Percentiles rank a stretch among this genome's conserved stretches.
Conservation (phyloP, 31 red algal genomes). For the Endocladia muricata region DNA sequence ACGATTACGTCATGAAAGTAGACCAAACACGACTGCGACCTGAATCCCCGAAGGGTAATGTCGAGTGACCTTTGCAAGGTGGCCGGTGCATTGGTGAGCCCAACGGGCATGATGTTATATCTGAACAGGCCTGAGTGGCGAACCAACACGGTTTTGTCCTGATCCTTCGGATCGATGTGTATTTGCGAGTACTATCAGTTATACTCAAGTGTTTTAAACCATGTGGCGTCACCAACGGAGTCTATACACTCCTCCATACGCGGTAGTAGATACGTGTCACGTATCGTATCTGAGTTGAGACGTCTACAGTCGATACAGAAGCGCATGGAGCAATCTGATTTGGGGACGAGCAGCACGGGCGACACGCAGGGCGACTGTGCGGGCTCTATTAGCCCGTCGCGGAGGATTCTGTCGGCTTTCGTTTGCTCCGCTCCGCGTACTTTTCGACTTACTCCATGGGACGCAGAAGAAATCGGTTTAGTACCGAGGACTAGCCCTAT, state of each 20-base stretch:
- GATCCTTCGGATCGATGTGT: background rate
- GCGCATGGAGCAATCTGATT: background rate
- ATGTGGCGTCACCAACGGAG: background rate
- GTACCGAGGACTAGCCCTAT: slow-evolving; percentile 7
- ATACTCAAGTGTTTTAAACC: background rate
- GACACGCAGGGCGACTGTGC: slow-evolving; percentile 26
- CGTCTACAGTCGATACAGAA: slow-evolving; percentile 27
- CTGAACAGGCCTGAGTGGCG: background rate
- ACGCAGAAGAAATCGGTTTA: background rate
- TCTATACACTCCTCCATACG: slow-evolving; percentile 33
- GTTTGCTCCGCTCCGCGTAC: slow-evolving; percentile 8
- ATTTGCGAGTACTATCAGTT: slow-evolving; percentile 22
- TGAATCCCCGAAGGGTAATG: slow-evolving; percentile 12
- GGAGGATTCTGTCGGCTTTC: slow-evolving; percentile 29
- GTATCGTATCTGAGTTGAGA: slow-evolving; percentile 10
- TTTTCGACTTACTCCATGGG: slow-evolving; percentile 14
- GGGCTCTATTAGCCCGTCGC: slow-evolving; percentile 23
- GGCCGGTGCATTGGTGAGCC: slow-evolving; percentile 4
- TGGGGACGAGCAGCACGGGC: slow-evolving; percentile 15
- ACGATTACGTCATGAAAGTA: slow-evolving; percentile 23
- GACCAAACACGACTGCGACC: background rate
- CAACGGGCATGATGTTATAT: background rate
- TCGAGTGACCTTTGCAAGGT: slow-evolving; percentile 13
- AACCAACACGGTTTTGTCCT: background rate
- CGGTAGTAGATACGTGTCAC: slow-evolving; percentile 19